Conservation (phyloP, 371 early-diverging fungal genomes). For the Rhizomucor pusillus region DNA sequence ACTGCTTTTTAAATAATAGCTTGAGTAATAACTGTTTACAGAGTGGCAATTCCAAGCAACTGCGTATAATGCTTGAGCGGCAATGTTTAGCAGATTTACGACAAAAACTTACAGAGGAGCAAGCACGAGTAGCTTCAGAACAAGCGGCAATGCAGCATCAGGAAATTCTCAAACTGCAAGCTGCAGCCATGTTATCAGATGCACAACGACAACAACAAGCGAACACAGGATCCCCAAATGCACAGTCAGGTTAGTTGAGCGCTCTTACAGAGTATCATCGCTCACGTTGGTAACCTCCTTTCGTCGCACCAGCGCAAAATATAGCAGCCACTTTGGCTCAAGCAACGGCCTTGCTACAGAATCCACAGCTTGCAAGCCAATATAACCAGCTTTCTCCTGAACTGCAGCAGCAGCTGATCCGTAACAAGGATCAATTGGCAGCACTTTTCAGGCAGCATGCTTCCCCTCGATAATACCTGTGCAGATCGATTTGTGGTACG, state of each 20-base stretch:
- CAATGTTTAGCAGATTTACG: constrained; percentile 33
- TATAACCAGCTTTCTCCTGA: constrained; percentile 38
- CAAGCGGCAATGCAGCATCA: constrained; percentile 43
- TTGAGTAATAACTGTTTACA: constrained; percentile 5
- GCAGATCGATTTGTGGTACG: too few species aligned
- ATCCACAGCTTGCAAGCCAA: constrained; percentile 30
- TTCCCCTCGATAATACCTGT: too few species aligned
- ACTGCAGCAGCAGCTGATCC: constrained; percentile 31
- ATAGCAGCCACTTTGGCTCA: constrained; percentile 31
- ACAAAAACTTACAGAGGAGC: constrained; percentile 34
- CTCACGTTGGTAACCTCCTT: not conserved
- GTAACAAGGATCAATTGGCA: constrained; percentile 33
- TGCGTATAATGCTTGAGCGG: constrained; percentile 30
- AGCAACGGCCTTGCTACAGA: constrained; percentile 34
- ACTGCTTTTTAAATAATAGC: too few species aligned
- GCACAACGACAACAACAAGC: constrained; percentile 28
- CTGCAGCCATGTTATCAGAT: constrained; percentile 1
- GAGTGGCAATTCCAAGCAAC: constrained; percentile 17
- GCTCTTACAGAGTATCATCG: not conserved
- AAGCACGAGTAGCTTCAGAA: constrained; percentile 38
- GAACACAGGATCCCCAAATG: constrained; percentile 11
- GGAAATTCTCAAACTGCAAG: constrained; percentile 34
- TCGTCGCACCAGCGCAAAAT: constrained; percentile 5
- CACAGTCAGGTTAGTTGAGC: not conserved
- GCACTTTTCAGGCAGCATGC: constrained; percentile 24